Evolutionary conservation across 116 monocot species (phyloP).

Genomic region (Phalaenopsis hybrid): DNA sequence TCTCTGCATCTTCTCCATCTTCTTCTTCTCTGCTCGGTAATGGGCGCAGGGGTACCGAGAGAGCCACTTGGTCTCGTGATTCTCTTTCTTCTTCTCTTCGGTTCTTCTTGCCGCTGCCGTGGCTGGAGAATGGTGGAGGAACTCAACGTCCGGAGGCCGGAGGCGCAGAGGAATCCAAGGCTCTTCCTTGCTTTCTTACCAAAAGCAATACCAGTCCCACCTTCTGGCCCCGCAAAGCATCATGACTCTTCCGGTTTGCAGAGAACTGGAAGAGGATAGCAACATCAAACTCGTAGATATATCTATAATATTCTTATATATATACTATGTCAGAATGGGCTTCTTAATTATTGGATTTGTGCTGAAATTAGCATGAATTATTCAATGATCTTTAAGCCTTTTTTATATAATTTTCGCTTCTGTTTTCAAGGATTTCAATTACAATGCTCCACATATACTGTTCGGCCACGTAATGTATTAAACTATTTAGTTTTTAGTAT

Average conservation of each 20-base stretch:
- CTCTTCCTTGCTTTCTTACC: conserved; percentile 56
- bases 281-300: neutral
- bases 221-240: conserved; percentile 60
- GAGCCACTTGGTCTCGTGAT: too few relatives aligned
- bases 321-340: too few relatives aligned
- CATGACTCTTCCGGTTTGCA: conserved; percentile 52
- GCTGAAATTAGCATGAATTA: too few relatives aligned
- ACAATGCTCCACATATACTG: too few relatives aligned
- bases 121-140: neutral
- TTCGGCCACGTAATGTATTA: too few relatives aligned
- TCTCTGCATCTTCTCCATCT: neutral
- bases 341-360: too few relatives aligned
- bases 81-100: neutral
- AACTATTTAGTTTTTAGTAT: too few relatives aligned
- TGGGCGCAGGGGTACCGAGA: neutral
- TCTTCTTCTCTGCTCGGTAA: neutral
- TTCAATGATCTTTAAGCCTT: too few relatives aligned
- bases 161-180: conserved; percentile 11
- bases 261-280: neutral
- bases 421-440: too few relatives aligned
- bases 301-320: too few relatives aligned
- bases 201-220: conserved; percentile 50
- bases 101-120: neutral
- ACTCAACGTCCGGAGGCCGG: neutral
- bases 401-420: too few relatives aligned